Percentiles rank a stretch among this genome's conserved stretches.
These are phyloP conservation scores for Penicillium ucsense DNA, from an alignment of 495 filamentous ascomycete genomes.

Conservation along the genomic window DNA sequence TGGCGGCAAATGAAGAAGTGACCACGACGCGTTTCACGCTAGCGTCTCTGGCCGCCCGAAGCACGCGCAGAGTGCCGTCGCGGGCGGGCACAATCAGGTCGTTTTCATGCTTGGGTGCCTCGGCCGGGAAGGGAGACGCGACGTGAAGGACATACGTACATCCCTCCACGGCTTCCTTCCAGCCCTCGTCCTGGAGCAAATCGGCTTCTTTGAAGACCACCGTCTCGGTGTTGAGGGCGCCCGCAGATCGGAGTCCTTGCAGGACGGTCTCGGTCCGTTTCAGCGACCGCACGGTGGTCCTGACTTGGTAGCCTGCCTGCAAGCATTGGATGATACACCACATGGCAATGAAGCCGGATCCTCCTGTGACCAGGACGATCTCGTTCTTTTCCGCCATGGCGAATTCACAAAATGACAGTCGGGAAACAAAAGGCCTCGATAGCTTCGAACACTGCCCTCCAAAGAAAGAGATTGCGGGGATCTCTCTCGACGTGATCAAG, in stretches of 20 bases:
- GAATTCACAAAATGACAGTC: too few relatives aligned
- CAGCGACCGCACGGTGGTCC: slow-evolving; percentile 3
- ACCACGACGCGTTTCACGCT: slow-evolving; percentile 3
- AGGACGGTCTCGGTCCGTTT: neutral
- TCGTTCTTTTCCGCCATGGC: neutral
- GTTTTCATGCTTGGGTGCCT: slow-evolving; percentile 2
- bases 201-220: slow-evolving; percentile 5
- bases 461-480: too few relatives aligned
- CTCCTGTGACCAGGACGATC: slow-evolving; percentile 4
- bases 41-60: slow-evolving; percentile 5
- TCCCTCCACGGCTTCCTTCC: slow-evolving; percentile 3
- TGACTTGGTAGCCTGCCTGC: slow-evolving; percentile 2
- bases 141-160: slow-evolving; percentile 7
- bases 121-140: slow-evolving; percentile 3
- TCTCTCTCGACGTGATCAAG: too few relatives aligned
- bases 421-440: neutral
- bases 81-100: slow-evolving; percentile 7
- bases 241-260: neutral
- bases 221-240: neutral
- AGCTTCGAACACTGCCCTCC: too few relatives aligned
- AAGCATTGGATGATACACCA: slow-evolving; percentile 6
- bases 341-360: slow-evolving; percentile 3
- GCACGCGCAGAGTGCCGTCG: slow-evolving; percentile 4
- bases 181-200: slow-evolving; percentile 4
- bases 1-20: slow-evolving; percentile 4